phyloP scores from a whole-genome alignment of 2,329 filamentous ascomycete species.

The Colletotrichum kahawae region DNA sequence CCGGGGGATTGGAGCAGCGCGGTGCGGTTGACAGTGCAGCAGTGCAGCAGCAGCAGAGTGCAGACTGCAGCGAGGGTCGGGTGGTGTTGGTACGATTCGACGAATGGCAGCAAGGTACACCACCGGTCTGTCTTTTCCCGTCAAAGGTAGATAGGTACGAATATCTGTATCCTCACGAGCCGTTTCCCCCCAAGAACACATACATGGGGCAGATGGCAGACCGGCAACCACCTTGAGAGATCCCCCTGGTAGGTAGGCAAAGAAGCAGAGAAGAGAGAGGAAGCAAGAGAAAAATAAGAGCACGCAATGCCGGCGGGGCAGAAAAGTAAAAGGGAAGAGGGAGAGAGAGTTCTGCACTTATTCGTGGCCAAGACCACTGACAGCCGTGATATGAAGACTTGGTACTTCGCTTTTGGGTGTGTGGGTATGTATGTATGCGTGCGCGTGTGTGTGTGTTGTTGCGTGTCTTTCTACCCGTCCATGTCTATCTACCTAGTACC shows the following conservation, averaged over 20 bases:
- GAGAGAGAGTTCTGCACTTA: background rate
- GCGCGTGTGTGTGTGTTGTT: background rate
- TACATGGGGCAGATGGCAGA: background rate
- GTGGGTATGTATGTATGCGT: background rate
- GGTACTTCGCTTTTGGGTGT: background rate
- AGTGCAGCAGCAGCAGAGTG: background rate
- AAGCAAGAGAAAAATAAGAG: background rate
- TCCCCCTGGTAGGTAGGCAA: background rate
- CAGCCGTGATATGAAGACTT: background rate
- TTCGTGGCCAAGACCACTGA: background rate
- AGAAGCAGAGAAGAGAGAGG: background rate
- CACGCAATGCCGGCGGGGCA: background rate
- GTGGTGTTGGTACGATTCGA: background rate
- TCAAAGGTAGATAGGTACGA: background rate
- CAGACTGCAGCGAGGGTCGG: background rate
- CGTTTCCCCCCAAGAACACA: background rate
- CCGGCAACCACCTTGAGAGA: background rate
- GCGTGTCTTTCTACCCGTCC: background rate
- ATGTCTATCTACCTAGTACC: background rate
- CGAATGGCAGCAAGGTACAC: background rate
- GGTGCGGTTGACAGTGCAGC: background rate
- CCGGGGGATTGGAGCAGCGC: conserved; percentile 23
- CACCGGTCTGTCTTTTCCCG: background rate
- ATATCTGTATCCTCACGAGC: background rate
- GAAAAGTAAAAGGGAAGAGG: background rate